Evolutionary conservation across 2,329 filamentous ascomycete species (phyloP).

Genomic region (Grosmannia clavigera): DNA sequence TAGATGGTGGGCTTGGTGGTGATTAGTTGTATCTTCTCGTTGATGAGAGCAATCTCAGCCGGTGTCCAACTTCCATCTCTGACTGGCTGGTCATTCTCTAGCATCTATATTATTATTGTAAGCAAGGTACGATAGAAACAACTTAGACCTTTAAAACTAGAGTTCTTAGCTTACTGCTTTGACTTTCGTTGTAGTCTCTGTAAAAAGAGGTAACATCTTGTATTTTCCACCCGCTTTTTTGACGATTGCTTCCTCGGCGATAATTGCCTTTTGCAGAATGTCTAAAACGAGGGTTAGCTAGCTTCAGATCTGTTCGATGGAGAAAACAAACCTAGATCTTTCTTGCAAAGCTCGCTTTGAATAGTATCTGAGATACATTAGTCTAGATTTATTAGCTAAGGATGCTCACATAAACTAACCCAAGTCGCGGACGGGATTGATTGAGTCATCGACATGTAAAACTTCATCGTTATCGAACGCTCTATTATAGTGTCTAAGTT

Average conservation of each 20-base stretch:
- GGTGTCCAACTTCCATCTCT: conserved; percentile 29
- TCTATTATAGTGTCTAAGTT: conserved; percentile 12
- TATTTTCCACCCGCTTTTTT: conserved; percentile 31
- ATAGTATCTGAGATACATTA: conserved; percentile 20
- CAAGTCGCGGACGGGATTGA: conserved; percentile 30
- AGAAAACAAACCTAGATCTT: conserved; percentile 21
- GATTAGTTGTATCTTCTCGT: conserved; percentile 32
- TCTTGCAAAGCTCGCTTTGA: conserved; percentile 28
- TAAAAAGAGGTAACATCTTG: conserved; percentile 32
- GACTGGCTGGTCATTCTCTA: conserved; percentile 28
- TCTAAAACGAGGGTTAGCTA: conserved; percentile 14
- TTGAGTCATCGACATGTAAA: conserved; percentile 32
- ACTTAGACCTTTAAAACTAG: neutral
- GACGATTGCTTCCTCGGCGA: conserved; percentile 27
- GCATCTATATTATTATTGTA: conserved; percentile 16
- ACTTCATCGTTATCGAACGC: conserved; percentile 33
- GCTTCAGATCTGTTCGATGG: neutral
- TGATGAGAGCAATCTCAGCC: conserved; percentile 31
- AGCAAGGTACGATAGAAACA: neutral
- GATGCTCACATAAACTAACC: conserved; percentile 16
- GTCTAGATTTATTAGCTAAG: conserved; percentile 7
- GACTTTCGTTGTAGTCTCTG: conserved; percentile 29
- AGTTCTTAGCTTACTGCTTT: conserved; percentile 14
- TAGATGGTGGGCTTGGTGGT: conserved; percentile 33
- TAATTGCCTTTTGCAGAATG: conserved; percentile 25